Evolutionary conservation across 805 yeast species (phyloP), one percentile per base, ranked within the genome.

Genomic region (Candida easanensis): DNA sequence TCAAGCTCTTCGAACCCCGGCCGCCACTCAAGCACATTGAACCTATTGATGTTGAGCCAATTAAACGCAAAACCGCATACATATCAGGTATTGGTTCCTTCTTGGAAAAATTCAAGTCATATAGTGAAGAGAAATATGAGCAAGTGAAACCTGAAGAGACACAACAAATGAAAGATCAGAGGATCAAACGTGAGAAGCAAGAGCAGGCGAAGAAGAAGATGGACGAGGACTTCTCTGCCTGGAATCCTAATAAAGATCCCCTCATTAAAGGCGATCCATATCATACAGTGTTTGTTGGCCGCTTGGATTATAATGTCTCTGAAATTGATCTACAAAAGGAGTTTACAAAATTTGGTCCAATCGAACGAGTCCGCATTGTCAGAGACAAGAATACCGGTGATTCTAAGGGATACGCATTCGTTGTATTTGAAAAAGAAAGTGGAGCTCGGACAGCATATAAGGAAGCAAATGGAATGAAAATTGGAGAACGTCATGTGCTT

Each of bases 341-440:
- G 30, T 84, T 88, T 52, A 62, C 73, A 20, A 70, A 68, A 47
- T 88, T 69, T 65, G 98, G 97, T 0, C 74, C 76, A 6, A 79
- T 91, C 22, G 90, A 84, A 37, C 73, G 71, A 33, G 62, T 64
- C 0, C 65, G 86, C 22, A 69, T 83, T 1, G 85, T 84, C 0
- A 65, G 78, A 45, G 80, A 80, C 43, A 69, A 73, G 38, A 58
- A 72, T 2, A 56, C 65, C 2, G 78, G 76, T 5, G 74, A 76
- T 46, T 76, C 90, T 4, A 70, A 79, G 46, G 97, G 98, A 0
- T 91, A 91, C 61, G 97, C 84, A 1, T 91, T 91, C 57, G 68
- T 89, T 2, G 82, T 82, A 3, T 91, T 78, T 61, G 80, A 76
- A 41, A 67, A 72, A 21, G 84, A 80, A 16, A 47, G 63, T 1